These are phyloP conservation scores for Oryza glaberrima DNA, from an alignment of 176 grass and related monocot genomes.

Conservation along the genomic window DNA sequence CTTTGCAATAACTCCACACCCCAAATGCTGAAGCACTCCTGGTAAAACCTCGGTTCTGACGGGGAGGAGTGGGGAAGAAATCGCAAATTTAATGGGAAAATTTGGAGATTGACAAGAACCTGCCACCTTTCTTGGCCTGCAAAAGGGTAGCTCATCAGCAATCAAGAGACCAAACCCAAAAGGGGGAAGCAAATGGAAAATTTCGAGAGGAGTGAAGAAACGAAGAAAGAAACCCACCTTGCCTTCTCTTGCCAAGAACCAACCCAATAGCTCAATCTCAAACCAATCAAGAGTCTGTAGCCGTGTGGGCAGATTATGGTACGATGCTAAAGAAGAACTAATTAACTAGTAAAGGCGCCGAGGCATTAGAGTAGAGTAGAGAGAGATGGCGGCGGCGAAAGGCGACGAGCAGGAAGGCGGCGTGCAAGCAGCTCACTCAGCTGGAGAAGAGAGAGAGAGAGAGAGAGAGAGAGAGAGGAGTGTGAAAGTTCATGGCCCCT, in stretches of 20 bases:
- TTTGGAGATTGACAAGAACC: conserved; percentile 18
- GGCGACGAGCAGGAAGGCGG: conserved; percentile 25
- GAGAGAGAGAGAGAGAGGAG: neutral
- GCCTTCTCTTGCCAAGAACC: conserved; percentile 32
- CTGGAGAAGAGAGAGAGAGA: neutral
- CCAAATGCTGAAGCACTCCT: conserved; percentile 14
- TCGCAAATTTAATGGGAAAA: neutral
- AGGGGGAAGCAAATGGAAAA: neutral
- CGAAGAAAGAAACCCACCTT: conserved; percentile 24
- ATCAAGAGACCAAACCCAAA: neutral
- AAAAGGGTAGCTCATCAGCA: conserved; percentile 22
- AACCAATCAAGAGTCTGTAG: conserved; percentile 9
- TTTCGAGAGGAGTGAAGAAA: neutral
- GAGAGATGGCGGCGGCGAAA: conserved; percentile 45
- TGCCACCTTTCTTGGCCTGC: conserved; percentile 47
- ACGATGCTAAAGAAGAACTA: neutral
- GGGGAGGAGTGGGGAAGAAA: neutral
- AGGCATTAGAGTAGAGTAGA: conserved; percentile 31
- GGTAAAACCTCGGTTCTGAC: neutral
- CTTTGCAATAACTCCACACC: conserved; percentile 17
- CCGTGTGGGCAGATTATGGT: conserved; percentile 24
- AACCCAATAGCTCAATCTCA: neutral
- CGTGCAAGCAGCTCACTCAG: conserved; percentile 2
- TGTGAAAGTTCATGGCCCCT: neutral
- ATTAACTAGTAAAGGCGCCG: conserved; percentile 17